Evolutionary conservation across 2,329 filamentous ascomycete species (phyloP).

Genomic region (Sphaerulina vaccinii): DNA sequence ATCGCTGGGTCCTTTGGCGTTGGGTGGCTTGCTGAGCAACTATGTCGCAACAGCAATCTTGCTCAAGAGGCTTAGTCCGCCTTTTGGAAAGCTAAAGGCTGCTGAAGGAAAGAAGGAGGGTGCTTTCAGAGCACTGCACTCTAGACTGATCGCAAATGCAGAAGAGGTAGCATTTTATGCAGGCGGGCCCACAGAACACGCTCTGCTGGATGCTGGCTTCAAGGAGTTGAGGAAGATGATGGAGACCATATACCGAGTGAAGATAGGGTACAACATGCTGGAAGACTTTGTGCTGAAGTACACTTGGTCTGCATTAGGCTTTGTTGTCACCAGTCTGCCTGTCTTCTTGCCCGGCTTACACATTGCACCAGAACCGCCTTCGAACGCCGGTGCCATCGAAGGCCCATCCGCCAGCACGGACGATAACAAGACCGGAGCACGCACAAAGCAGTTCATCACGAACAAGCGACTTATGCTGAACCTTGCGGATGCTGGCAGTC

Average conservation of each 20-base stretch:
- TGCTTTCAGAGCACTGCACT: constrained; percentile 88
- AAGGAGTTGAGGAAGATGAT: constrained; percentile 92
- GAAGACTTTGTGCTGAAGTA: constrained; percentile 99
- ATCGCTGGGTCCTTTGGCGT: constrained; percentile 81
- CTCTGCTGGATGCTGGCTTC: constrained; percentile 88
- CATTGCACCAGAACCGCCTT: constrained; percentile 56
- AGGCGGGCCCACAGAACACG: constrained; percentile 90
- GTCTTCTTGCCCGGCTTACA: constrained; percentile 95
- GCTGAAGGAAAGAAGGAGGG: constrained; percentile 94
- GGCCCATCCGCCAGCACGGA: constrained; percentile 1
- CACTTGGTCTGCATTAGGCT: constrained; percentile 97
- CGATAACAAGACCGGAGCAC: constrained; percentile 52
- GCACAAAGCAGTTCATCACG: constrained; percentile 98
- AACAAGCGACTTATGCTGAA: constrained; percentile 99
- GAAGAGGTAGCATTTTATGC: constrained; percentile 98
- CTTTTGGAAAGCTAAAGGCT: constrained; percentile 94
- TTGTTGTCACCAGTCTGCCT: constrained; percentile 86
- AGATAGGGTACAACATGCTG: constrained; percentile 97
- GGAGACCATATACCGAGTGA: constrained; percentile 96
- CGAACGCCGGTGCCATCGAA: constrained; percentile 52
- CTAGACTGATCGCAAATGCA: constrained; percentile 89
- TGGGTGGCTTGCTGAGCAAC: constrained; percentile 83
- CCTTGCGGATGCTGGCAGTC: constrained; percentile 88
- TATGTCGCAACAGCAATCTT: constrained; percentile 94
- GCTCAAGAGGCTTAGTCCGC: constrained; percentile 81